Evolutionary conservation across 257 asterid species (phyloP).

Genomic region (Solanum boliviense): DNA sequence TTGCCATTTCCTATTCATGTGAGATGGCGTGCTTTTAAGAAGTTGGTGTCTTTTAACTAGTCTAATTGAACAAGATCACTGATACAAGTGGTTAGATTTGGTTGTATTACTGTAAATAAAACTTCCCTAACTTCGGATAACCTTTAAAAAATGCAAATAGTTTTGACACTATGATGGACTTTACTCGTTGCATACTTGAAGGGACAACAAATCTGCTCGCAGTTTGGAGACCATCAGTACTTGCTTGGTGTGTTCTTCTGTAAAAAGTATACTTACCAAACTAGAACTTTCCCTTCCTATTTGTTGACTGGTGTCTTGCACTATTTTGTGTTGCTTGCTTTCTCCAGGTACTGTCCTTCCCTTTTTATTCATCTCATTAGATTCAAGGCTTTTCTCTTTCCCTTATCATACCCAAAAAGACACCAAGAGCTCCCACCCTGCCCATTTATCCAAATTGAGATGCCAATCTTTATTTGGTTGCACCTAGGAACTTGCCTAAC

Average conservation of each 20-base stretch:
- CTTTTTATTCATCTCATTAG: not conserved
- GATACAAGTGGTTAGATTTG: not conserved
- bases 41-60: not conserved
- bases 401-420: not conserved
- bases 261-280: not conserved
- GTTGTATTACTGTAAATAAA: not conserved
- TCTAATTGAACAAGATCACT: not conserved
- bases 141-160: not conserved
- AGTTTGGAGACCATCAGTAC: not conserved
- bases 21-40: not conserved
- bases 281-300: not conserved
- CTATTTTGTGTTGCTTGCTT: not conserved
- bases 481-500: not conserved
- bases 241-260: not conserved
- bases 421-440: not conserved
- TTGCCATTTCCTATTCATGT: not conserved
- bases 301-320: not conserved
- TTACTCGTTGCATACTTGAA: not conserved
- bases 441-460: not conserved
- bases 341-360: not conserved
- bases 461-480: not conserved
- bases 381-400: not conserved
- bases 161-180: not conserved
- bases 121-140: not conserved
- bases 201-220: not conserved